Conservation (phyloP, 306 rosid genomes). For the Carpinus fangiana region DNA sequence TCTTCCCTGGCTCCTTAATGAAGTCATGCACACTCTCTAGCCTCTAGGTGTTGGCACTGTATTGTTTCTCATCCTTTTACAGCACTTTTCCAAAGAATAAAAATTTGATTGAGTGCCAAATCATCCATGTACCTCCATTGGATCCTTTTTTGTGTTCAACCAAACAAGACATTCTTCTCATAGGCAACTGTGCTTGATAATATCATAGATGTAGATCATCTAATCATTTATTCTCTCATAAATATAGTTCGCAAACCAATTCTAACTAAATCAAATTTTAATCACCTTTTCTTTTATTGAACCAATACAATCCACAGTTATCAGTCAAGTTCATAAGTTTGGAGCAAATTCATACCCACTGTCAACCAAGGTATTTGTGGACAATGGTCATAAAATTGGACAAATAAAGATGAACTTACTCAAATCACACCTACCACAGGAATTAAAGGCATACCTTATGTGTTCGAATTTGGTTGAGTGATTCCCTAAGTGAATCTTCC, state of each 20-base stretch:
- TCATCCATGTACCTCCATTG: slow-evolving; percentile 2
- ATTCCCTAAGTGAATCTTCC: slow-evolving; percentile 80
- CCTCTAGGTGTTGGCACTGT: not conserved
- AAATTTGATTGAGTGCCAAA: not conserved
- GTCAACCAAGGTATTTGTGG: slow-evolving; percentile 3
- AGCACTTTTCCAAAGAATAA: not conserved
- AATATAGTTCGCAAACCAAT: not conserved
- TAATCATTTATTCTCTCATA: not conserved
- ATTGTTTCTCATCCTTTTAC: not conserved
- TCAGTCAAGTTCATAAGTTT: slow-evolving; percentile 8
- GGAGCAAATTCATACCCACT: slow-evolving; percentile 10
- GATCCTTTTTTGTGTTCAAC: not conserved
- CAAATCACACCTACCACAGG: slow-evolving; percentile 1
- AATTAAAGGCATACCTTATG: slow-evolving; percentile 56
- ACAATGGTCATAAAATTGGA: not conserved
- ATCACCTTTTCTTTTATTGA: not conserved
- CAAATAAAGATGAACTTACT: not conserved
- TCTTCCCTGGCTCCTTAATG: not conserved
- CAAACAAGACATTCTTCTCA: slow-evolving; percentile 10
- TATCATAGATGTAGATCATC: not conserved
- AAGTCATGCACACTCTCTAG: not conserved
- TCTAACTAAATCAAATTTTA: not conserved
- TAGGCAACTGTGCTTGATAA: not conserved
- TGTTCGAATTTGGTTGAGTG: slow-evolving; percentile 59
- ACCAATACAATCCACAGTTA: not conserved